Evolutionary conservation across 2,329 filamentous ascomycete genomes (phyloP).

Genomic region (Macrophomina phaseolina): DNA sequence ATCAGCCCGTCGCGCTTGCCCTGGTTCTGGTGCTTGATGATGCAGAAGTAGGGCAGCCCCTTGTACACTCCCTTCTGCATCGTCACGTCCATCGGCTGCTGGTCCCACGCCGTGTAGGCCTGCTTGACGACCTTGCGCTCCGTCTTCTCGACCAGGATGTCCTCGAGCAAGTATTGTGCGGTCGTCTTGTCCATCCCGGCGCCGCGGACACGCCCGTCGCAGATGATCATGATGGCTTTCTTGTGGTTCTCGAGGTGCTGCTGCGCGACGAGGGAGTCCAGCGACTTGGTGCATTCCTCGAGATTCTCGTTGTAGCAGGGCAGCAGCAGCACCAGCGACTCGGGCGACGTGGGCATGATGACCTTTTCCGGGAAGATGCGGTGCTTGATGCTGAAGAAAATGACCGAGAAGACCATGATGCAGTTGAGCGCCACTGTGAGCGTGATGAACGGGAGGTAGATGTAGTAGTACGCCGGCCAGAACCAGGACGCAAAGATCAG

Average conservation of each 20-base stretch:
- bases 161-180: conserved; percentile 54
- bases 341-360: conserved; percentile 38
- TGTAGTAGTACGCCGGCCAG: conserved; percentile 43
- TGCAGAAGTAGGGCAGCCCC: conserved; percentile 54
- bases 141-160: conserved; percentile 51
- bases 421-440: conserved; percentile 46
- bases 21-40: conserved; percentile 58
- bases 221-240: conserved; percentile 55
- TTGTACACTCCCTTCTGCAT: conserved; percentile 53
- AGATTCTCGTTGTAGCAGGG: conserved; percentile 59
- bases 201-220: conserved; percentile 56
- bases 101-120: conserved; percentile 52
- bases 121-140: conserved; percentile 30
- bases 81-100: conserved; percentile 38
- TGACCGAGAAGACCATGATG: conserved; percentile 53
- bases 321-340: conserved; percentile 54
- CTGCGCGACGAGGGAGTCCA: conserved; percentile 55
- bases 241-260: conserved; percentile 51
- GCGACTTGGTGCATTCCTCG: conserved; percentile 52
- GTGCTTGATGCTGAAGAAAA: conserved; percentile 31
- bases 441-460: conserved; percentile 52
- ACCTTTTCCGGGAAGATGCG: conserved; percentile 40
- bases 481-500: conserved; percentile 30
- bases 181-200: conserved; percentile 57
- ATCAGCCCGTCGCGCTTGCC: conserved; percentile 59